Percentiles rank a stretch among this genome's conserved stretches.
phyloP scores from a whole-genome alignment of 2,329 filamentous ascomycete genomes.

The Didymella pinodella region DNA sequence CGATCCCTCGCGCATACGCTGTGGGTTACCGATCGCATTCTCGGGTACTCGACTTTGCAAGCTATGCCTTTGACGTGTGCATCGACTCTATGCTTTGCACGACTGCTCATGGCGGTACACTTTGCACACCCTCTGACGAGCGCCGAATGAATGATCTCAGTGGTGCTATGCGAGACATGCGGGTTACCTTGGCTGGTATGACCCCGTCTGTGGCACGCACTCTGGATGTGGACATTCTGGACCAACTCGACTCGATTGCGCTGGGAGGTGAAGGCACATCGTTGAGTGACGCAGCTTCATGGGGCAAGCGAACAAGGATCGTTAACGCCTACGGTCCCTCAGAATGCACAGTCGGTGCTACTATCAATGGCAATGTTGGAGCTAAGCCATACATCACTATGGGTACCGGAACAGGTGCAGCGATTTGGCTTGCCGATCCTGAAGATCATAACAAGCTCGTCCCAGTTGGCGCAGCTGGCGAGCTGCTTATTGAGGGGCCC shows the following conservation, averaged over 20 bases:
- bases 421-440: conserved; percentile 54
- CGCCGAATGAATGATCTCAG: conserved; percentile 59
- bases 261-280: conserved; percentile 52
- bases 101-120: conserved; percentile 44
- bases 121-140: conserved; percentile 54
- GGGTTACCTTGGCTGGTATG: conserved; percentile 47
- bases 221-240: conserved; percentile 47
- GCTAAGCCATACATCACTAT: conserved; percentile 47
- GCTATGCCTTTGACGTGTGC: conserved; percentile 50
- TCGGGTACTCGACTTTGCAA: conserved; percentile 48
- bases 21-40: conserved; percentile 48
- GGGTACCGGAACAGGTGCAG: conserved; percentile 47
- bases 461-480: conserved; percentile 53
- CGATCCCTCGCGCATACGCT: conserved; percentile 42
- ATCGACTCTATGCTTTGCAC: conserved; percentile 50
- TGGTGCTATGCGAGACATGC: conserved; percentile 49
- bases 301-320: conserved; percentile 52
- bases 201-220: conserved; percentile 51
- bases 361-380: conserved; percentile 42
- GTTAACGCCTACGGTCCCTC: conserved; percentile 50
- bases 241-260: conserved; percentile 55
- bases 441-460: conserved; percentile 49
- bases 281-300: conserved; percentile 50
- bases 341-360: conserved; percentile 48
- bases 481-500: conserved; percentile 68